Conservation (phyloP, 2,329 filamentous ascomycete species). For the Exophiala lecanii-corni region DNA sequence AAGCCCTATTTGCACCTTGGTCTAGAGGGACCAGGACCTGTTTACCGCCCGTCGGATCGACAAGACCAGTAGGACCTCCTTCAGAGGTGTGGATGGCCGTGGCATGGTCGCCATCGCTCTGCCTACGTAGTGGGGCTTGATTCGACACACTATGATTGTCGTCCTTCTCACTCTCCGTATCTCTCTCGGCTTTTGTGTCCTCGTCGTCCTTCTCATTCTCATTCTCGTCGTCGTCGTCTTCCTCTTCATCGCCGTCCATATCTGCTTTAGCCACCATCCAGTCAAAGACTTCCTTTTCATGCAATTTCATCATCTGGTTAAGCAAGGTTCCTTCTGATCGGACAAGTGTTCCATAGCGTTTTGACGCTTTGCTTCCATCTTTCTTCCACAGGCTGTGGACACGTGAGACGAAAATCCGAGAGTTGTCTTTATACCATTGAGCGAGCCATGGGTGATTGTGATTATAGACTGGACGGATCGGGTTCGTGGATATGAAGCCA, state of each 20-base stretch:
- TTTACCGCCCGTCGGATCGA: background rate
- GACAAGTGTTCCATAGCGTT: slow-evolving; percentile 53
- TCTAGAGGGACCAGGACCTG: slow-evolving; percentile 1
- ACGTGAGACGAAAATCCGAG: slow-evolving; percentile 69
- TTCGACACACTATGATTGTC: too few species aligned
- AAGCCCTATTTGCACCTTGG: background rate
- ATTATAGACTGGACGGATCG: slow-evolving; percentile 74
- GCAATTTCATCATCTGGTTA: slow-evolving; percentile 54
- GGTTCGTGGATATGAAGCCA: slow-evolving; percentile 72
- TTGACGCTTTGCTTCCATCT: slow-evolving; percentile 54
- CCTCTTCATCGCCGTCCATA: slow-evolving; percentile 26
- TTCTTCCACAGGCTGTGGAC: slow-evolving; percentile 74
- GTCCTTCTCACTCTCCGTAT: slow-evolving; percentile 5
- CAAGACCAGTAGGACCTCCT: background rate
- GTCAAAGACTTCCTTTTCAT: slow-evolving; percentile 47
- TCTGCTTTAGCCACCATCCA: slow-evolving; percentile 41
- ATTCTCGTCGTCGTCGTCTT: slow-evolving; percentile 20
- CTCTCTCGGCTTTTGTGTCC: background rate
- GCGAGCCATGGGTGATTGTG: slow-evolving; percentile 64
- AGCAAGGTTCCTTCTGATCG: slow-evolving; percentile 42
- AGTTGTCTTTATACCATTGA: slow-evolving; percentile 79
- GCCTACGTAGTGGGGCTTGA: too few species aligned
- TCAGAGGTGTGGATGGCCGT: too few species aligned
- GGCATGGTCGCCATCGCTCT: slow-evolving; percentile 13
- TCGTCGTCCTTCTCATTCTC: slow-evolving; percentile 25